A percentile compares a stretch with the other conserved stretches of the same genome.
Conservation (phyloP, 805 yeast genomes). For the Candida sakaeoensis region DNA sequence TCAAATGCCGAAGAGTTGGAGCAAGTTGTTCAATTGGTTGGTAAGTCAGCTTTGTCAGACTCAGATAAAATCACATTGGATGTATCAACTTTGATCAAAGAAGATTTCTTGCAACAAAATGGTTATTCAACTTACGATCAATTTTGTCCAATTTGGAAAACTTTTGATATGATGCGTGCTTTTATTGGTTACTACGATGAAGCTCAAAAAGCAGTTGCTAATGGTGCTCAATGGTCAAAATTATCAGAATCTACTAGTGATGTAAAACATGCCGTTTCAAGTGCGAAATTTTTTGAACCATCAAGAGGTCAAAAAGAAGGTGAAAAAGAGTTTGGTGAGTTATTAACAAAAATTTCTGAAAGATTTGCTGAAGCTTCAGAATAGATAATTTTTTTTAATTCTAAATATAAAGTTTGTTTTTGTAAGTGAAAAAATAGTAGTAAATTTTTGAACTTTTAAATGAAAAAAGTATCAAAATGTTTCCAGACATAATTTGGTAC, state of each 20-base stretch:
- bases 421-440: not conserved
- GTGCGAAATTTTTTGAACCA: conserved; percentile 96
- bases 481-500: too few species aligned
- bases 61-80: conserved; percentile 95
- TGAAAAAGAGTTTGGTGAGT: conserved; percentile 69
- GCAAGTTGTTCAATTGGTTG: conserved; percentile 98
- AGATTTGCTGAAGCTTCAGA: conserved; percentile 95
- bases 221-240: conserved; percentile 94
- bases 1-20: conserved; percentile 98
- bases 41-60: conserved; percentile 96
- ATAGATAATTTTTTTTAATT: conserved; percentile 34
- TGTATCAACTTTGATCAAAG: conserved; percentile 86
- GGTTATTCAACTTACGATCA: conserved; percentile 98
- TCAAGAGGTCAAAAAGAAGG: conserved; percentile 81
- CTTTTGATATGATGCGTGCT: conserved; percentile 95
- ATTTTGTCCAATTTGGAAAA: conserved; percentile 99
- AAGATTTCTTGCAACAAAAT: conserved; percentile 98
- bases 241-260: conserved; percentile 85
- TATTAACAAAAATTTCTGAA: conserved; percentile 74
- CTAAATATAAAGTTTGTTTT: conserved; percentile 4
- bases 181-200: conserved; percentile 90
- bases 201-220: conserved; percentile 93
- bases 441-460: not conserved
- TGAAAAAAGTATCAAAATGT: too few species aligned
- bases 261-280: conserved; percentile 88